Conservation (phyloP, 2,329 filamentous ascomycete genomes). For the Fusarium oxysporum region DNA sequence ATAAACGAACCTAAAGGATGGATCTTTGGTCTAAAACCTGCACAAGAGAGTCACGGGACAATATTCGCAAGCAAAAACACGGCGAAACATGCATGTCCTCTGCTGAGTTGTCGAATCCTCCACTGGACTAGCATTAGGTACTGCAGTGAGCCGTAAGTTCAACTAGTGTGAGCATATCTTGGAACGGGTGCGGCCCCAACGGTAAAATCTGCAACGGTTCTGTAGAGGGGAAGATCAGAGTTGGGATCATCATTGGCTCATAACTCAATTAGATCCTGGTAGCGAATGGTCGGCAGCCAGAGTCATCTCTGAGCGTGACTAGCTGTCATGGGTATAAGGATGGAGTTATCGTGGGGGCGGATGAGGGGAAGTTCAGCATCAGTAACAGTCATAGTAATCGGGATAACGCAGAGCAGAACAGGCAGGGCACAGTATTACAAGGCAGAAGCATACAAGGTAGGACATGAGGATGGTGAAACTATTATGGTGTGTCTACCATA, state of each 20-base stretch:
- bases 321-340: slow-evolving; percentile 7
- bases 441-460: slow-evolving; percentile 5
- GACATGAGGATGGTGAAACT: slow-evolving; percentile 10
- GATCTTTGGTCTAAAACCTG: slow-evolving; percentile 23
- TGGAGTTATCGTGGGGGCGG: slow-evolving; percentile 8
- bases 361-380: slow-evolving; percentile 15
- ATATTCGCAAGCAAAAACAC: slow-evolving; percentile 15
- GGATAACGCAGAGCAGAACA: slow-evolving; percentile 28
- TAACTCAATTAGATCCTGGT: slow-evolving; percentile 15
- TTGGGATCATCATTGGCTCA: slow-evolving; percentile 19
- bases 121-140: not conserved
- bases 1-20: slow-evolving; percentile 1
- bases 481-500: slow-evolving; percentile 2
- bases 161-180: slow-evolving; percentile 23
- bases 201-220: slow-evolving; percentile 30
- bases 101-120: slow-evolving; percentile 29
- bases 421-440: slow-evolving; percentile 13
- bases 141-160: slow-evolving; percentile 22
- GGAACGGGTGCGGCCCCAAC: slow-evolving; percentile 12
- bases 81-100: slow-evolving; percentile 19
- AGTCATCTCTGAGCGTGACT: slow-evolving; percentile 30
- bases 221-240: not conserved
- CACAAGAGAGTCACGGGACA: slow-evolving; percentile 35
- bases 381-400: not conserved
- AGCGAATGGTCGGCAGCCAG: slow-evolving; percentile 21